These are phyloP conservation scores for Lachancea sp. DNA, from an alignment of 805 yeast species.

Conservation along the genomic window DNA sequence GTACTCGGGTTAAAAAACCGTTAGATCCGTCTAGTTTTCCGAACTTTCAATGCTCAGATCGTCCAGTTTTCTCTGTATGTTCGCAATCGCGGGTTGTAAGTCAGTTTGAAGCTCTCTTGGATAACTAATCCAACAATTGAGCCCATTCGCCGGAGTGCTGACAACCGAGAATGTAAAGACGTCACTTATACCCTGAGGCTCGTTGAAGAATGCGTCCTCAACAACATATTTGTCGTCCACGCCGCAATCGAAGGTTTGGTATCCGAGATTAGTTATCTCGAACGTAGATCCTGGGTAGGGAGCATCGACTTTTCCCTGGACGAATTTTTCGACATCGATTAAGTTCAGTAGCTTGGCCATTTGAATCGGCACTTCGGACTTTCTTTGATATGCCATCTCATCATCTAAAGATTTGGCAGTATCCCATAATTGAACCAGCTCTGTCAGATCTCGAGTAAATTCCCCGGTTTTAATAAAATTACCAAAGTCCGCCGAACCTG, in stretches of 20 bases:
- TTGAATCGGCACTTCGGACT: slow-evolving; percentile 14
- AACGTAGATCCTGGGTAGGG: slow-evolving; percentile 21
- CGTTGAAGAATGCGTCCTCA: slow-evolving; percentile 22
- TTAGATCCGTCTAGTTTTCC: neutral
- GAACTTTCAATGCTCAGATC: neutral
- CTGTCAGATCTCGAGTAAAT: slow-evolving; percentile 5
- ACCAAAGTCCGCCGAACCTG: slow-evolving; percentile 16
- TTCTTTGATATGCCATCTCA: slow-evolving; percentile 1
- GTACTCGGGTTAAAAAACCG: neutral
- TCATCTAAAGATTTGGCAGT: slow-evolving; percentile 13
- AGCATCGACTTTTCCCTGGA: slow-evolving; percentile 14
- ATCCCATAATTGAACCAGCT: slow-evolving; percentile 12
- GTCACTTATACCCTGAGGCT: slow-evolving; percentile 25
- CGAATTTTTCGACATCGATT: slow-evolving; percentile 14
- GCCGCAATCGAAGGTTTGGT: slow-evolving; percentile 14
- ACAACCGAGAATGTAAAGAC: slow-evolving; percentile 20
- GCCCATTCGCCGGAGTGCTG: slow-evolving; percentile 24
- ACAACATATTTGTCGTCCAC: slow-evolving; percentile 11
- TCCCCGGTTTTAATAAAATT: slow-evolving; percentile 20
- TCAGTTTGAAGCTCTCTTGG: slow-evolving; percentile 11
- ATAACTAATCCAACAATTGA: slow-evolving; percentile 20
- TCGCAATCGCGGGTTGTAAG: neutral
- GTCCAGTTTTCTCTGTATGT: neutral
- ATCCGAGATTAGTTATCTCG: slow-evolving; percentile 28
- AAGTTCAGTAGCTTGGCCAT: slow-evolving; percentile 21